Percentiles rank a stretch among this genome's conserved stretches.
phyloP scores from a whole-genome alignment of 176 grass and related monocot genomes.

The Oryza brachyantha region DNA sequence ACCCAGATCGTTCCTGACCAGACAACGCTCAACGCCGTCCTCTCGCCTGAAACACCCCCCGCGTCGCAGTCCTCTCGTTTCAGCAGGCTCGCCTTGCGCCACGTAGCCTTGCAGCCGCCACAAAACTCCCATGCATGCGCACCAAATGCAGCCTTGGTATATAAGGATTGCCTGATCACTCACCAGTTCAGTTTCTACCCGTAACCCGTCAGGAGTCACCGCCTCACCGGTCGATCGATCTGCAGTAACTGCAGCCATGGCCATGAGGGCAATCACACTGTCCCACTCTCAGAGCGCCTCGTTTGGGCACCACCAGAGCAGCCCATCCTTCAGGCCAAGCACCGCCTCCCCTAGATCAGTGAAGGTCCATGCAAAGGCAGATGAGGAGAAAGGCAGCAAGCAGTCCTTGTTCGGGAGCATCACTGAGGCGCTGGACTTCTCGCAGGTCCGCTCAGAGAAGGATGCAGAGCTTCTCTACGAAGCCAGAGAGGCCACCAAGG shows the following conservation, averaged over 20 bases:
- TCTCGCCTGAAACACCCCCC: constrained; percentile 26
- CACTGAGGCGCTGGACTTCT: constrained; percentile 89
- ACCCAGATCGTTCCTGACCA: constrained; percentile 39
- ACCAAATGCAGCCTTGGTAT: neutral
- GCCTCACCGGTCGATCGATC: no score
- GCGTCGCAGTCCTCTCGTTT: constrained; percentile 38
- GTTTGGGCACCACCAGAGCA: constrained; percentile 30
- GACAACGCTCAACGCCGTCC: neutral
- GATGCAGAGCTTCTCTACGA: constrained; percentile 87
- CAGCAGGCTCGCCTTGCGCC: constrained; percentile 54
- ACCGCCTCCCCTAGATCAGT: constrained; percentile 13
- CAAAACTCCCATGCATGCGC: constrained; percentile 7
- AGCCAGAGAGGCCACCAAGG: constrained; percentile 67
- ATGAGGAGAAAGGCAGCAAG: constrained; percentile 43
- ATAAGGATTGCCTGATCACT: neutral
- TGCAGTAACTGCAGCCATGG: constrained; percentile 30
- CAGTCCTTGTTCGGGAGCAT: constrained; percentile 84
- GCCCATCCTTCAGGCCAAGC: constrained; percentile 14
- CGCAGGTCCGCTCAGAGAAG: constrained; percentile 78
- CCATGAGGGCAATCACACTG: constrained; percentile 60
- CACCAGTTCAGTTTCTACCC: neutral
- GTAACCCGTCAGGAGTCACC: constrained; percentile 13
- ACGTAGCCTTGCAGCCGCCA: constrained; percentile 52
- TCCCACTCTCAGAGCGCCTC: constrained; percentile 51
- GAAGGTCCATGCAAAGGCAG: constrained; percentile 45